Conservation (phyloP, 1,139 yeast genomes). For the Sugiyamaella xylanicola region DNA sequence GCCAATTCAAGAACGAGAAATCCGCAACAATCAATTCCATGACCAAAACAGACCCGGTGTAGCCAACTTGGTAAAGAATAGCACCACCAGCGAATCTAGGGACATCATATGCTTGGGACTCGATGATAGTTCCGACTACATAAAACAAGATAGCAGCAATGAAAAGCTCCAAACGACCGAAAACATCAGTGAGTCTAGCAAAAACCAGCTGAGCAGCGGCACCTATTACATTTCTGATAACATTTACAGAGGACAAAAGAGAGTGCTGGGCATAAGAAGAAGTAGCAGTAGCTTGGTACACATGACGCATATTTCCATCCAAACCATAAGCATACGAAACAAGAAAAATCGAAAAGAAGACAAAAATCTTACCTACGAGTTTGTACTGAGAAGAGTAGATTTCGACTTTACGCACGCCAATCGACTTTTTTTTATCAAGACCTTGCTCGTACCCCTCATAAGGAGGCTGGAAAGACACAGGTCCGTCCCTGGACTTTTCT, state of each 20-base stretch:
- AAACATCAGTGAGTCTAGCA: slow-evolving; percentile 69
- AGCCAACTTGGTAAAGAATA: slow-evolving; percentile 69
- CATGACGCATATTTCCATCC: slow-evolving; percentile 56
- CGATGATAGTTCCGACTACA: slow-evolving; percentile 68
- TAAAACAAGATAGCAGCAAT: slow-evolving; percentile 60
- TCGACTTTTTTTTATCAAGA: slow-evolving; percentile 2
- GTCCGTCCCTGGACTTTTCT: slow-evolving; percentile 7
- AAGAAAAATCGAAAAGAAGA: slow-evolving; percentile 56
- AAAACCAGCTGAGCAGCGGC: slow-evolving; percentile 73
- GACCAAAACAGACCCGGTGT: slow-evolving; percentile 61
- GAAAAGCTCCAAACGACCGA: slow-evolving; percentile 66
- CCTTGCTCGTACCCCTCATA: background rate
- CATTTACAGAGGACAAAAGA: slow-evolving; percentile 63
- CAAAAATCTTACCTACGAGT: slow-evolving; percentile 41
- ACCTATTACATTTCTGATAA: slow-evolving; percentile 62
- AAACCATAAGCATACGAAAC: slow-evolving; percentile 70
- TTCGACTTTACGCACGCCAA: slow-evolving; percentile 45
- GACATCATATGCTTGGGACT: slow-evolving; percentile 66
- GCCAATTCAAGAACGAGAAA: slow-evolving; percentile 68
- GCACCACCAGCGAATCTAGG: slow-evolving; percentile 74
- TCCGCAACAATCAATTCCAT: slow-evolving; percentile 64
- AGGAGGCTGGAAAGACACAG: background rate
- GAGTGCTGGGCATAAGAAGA: slow-evolving; percentile 60
- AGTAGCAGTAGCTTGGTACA: slow-evolving; percentile 58
- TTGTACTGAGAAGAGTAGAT: slow-evolving; percentile 42